Conservation (phyloP, 176 grass and related monocot species). For the Carex scoparia region DNA sequence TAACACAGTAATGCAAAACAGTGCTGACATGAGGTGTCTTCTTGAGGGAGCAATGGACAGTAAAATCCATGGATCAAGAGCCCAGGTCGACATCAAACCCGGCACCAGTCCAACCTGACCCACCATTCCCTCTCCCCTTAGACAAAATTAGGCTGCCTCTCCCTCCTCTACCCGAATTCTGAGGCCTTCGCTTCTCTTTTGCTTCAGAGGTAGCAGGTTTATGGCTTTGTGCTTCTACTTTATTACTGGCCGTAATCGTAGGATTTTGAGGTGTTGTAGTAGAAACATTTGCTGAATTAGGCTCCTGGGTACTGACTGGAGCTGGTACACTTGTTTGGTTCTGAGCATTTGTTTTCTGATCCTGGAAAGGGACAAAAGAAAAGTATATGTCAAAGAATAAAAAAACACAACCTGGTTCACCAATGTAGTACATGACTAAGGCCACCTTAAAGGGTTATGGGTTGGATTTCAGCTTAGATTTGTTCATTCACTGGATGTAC, state of each 20-base stretch:
- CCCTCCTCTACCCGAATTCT: slow-evolving; percentile 41
- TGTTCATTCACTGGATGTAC: not conserved
- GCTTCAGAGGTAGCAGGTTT: slow-evolving; percentile 14
- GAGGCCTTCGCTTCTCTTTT: slow-evolving; percentile 59
- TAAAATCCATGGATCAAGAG: slow-evolving; percentile 27
- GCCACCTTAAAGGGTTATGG: not conserved
- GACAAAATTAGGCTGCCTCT: slow-evolving; percentile 55
- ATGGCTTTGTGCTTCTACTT: slow-evolving; percentile 24
- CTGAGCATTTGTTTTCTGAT: slow-evolving; percentile 27
- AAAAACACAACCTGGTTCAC: not conserved
- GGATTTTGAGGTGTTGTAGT: slow-evolving; percentile 11
- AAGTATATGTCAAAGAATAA: not conserved
- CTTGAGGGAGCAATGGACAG: not conserved
- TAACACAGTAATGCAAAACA: not conserved
- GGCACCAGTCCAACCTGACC: slow-evolving; percentile 79
- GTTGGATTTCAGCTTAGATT: not conserved
- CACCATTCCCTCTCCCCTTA: slow-evolving; percentile 57
- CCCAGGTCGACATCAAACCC: slow-evolving; percentile 66
- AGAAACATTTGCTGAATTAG: slow-evolving; percentile 17
- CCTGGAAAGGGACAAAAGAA: slow-evolving; percentile 26
- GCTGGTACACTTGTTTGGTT: slow-evolving; percentile 23
- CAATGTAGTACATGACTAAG: not conserved
- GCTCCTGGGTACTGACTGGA: slow-evolving; percentile 24
- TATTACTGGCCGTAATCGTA: slow-evolving; percentile 13
- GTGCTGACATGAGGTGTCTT: not conserved